phyloP scores from a whole-genome alignment of 768 basidiomycete species.

The Lepiota brunneoincarnata region DNA sequence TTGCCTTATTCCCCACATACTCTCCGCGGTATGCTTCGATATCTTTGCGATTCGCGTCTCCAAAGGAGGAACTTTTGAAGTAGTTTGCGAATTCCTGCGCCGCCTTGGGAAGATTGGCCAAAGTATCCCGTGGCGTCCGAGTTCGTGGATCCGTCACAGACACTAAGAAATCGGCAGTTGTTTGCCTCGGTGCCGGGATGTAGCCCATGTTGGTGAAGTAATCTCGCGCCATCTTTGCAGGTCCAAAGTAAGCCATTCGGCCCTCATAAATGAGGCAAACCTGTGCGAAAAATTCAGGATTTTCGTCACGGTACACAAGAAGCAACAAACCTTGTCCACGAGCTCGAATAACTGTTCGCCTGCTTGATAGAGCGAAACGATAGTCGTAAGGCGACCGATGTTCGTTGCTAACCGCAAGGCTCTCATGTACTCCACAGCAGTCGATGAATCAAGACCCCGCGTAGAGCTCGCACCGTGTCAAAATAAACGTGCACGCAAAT shows the following conservation, averaged over 20 bases:
- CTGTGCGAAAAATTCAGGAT: too few relatives aligned
- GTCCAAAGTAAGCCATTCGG: slow-evolving; percentile 72
- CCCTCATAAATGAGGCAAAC: slow-evolving; percentile 70
- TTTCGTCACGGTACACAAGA: too few relatives aligned
- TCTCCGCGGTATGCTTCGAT: slow-evolving; percentile 41
- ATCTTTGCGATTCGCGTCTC: slow-evolving; percentile 40
- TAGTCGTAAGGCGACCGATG: slow-evolving; percentile 46
- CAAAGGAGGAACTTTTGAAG: slow-evolving; percentile 39
- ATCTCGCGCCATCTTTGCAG: slow-evolving; percentile 55
- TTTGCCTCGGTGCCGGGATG: slow-evolving; percentile 54
- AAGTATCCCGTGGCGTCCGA: slow-evolving; percentile 45
- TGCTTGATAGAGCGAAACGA: slow-evolving; percentile 84
- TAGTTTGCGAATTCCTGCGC: slow-evolving; percentile 55
- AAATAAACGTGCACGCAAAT: background rate
- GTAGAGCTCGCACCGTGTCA: slow-evolving; percentile 43
- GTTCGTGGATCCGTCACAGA: slow-evolving; percentile 58
- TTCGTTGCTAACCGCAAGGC: slow-evolving; percentile 66
- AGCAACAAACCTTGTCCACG: slow-evolving; percentile 66
- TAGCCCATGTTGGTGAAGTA: slow-evolving; percentile 67
- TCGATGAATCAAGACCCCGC: slow-evolving; percentile 63
- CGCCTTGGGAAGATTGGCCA: slow-evolving; percentile 45
- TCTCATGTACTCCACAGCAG: slow-evolving; percentile 70
- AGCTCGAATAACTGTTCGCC: slow-evolving; percentile 61
- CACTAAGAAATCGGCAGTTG: slow-evolving; percentile 64
- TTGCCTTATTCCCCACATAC: slow-evolving; percentile 42